A percentile compares a stretch with the other conserved stretches of the same genome.
Conservation (phyloP, 345 rosid genomes). For the Luvunga scandens region DNA sequence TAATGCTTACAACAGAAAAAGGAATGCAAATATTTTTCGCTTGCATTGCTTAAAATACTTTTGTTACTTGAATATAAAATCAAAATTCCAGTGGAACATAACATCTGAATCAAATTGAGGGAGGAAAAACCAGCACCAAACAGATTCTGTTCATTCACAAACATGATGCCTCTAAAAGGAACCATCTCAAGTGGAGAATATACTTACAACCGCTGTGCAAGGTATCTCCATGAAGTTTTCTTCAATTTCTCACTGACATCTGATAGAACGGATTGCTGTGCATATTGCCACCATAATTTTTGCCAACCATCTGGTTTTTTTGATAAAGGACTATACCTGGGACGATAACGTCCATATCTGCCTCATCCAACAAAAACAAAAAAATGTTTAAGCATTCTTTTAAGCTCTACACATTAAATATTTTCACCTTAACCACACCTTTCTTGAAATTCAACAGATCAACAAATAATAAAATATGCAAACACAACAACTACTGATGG, state of each 20-base stretch:
- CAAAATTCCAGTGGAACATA: neutral
- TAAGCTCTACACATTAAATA: neutral
- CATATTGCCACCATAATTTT: constrained; percentile 86
- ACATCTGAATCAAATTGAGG: neutral
- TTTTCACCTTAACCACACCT: neutral
- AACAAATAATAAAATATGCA: neutral
- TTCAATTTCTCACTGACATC: constrained; percentile 70
- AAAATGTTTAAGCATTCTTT: neutral
- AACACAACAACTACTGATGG: neutral
- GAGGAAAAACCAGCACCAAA: neutral
- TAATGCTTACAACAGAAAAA: neutral
- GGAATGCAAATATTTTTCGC: neutral
- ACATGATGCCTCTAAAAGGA: neutral
- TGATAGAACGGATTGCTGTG: constrained; percentile 68
- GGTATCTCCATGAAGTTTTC: constrained; percentile 85
- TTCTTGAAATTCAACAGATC: neutral
- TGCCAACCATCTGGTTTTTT: constrained; percentile 74
- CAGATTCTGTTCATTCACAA: neutral
- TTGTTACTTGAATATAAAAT: neutral
- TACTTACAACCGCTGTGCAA: constrained; percentile 76
- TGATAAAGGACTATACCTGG: constrained; percentile 50
- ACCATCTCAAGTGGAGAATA: constrained; percentile 1
- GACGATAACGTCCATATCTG: constrained; percentile 94
- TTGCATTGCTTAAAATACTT: neutral
- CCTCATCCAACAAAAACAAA: constrained; percentile 15